Conservation (phyloP, 2,329 filamentous ascomycete species). For the Didymella sp. region DNA sequence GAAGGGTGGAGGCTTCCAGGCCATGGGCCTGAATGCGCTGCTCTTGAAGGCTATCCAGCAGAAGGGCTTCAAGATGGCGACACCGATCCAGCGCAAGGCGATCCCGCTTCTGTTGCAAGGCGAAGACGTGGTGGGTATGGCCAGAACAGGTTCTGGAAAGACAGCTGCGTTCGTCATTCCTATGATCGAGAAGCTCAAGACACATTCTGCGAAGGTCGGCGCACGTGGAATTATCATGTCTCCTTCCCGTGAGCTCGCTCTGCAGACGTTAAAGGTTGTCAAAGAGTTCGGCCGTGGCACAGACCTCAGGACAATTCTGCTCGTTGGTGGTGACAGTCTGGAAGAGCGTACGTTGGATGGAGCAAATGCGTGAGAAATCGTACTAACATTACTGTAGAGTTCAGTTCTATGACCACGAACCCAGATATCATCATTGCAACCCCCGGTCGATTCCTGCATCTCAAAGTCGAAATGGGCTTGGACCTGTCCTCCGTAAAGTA, state of each 20-base stretch:
- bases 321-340: conserved; percentile 93
- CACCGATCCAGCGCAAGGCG: conserved; percentile 95
- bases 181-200: conserved; percentile 93
- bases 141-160: conserved; percentile 97
- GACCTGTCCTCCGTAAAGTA: conserved; percentile 92
- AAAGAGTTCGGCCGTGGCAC: conserved; percentile 92
- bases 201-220: conserved; percentile 85
- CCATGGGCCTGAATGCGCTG: conserved; percentile 85
- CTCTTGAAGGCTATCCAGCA: conserved; percentile 88
- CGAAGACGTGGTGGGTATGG: conserved; percentile 98
- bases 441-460: conserved; percentile 91
- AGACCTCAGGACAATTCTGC: conserved; percentile 84
- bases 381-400: conserved; percentile 59
- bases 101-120: conserved; percentile 89
- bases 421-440: conserved; percentile 98
- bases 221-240: conserved; percentile 87
- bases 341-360: conserved; percentile 70
- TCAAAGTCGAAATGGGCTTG: conserved; percentile 95
- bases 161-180: conserved; percentile 98
- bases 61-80: conserved; percentile 96
- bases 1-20: conserved; percentile 96
- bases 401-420: conserved; percentile 88
- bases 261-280: conserved; percentile 95
- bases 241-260: conserved; percentile 88
- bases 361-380: neutral